Evolutionary conservation across 129 eudicot species (phyloP), one percentile per base, ranked within the genome.

Genomic region (Centella asiatica): DNA sequence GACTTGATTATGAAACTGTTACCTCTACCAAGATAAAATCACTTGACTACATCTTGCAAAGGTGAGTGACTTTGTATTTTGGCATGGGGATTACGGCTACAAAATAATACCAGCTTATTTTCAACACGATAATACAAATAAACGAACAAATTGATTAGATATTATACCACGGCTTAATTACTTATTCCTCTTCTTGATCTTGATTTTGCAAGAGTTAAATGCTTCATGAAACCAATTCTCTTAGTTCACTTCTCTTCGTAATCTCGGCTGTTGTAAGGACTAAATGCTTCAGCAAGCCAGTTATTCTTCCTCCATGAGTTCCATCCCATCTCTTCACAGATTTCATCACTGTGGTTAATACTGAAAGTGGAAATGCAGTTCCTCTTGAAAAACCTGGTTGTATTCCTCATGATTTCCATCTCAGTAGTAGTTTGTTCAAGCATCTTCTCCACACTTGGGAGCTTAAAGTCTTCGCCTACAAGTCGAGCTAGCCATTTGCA

Each of bases 311-410:
- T 84, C 95, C 95, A 85, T 5, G 87, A 76, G 31, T 8, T 82
- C 99, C 95, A 93, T 44, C 99, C 99, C 99, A 93, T 93, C 69
- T 93, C 96, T 72, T 85, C 72, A 59, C 96, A 88, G 2, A 93
- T 78, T 52, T 93, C 92, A 56, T 93, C 99, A 23, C 59, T 85
- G 56, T 93, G 95, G 65, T 93, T 88, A 20, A 93, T 93, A 53
- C 96, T 93, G 68, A 82, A 93, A 20, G 99, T 93, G 1, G 99
- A 88, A 62, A 87, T 88, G 80, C 99, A 93, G 14, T 79, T 89
- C 73, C 96, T 82, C 72, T 88, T 93, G 85, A 80, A 93, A 34
- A 93, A 93, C 72, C 99, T 74, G 0, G 99, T 93, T 1, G 92
- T 76, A 58, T 72, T 80, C 80, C 58, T 87, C 96, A 93, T 93